Conservation (phyloP, 192 early-diverging fungal species). For the Coemansia sp. region DNA sequence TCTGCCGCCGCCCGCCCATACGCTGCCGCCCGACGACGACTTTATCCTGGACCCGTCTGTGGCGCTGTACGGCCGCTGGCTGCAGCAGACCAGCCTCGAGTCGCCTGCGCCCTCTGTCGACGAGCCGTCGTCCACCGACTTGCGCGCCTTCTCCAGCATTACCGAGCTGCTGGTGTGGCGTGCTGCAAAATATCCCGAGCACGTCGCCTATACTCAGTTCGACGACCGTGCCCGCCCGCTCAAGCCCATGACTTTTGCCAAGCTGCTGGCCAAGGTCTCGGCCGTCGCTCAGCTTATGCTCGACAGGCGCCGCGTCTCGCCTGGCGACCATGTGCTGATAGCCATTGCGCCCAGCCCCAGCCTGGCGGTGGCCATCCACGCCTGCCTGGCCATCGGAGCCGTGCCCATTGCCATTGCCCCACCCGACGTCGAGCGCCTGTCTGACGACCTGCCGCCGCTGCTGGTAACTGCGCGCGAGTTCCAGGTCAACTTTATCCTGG, state of each 20-base stretch:
- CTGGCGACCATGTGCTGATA: constrained; percentile 62
- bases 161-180: constrained; percentile 76
- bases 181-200: constrained; percentile 61
- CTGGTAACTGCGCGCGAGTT: constrained; percentile 65
- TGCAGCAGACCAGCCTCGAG: constrained; percentile 73
- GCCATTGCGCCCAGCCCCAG: constrained; percentile 70
- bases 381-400: constrained; percentile 78
- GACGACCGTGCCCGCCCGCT: constrained; percentile 62
- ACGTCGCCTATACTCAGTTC: constrained; percentile 59
- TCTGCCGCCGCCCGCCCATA: constrained; percentile 51
- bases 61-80: constrained; percentile 51
- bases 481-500: constrained; percentile 58
- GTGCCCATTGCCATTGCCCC: constrained; percentile 69
- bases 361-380: constrained; percentile 68
- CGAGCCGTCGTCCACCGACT: constrained; percentile 67
- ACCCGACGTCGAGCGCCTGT: constrained; percentile 61
- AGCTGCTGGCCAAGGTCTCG: constrained; percentile 66
- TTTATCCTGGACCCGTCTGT: constrained; percentile 33
- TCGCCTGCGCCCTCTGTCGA: constrained; percentile 63
- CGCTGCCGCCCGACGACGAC: constrained; percentile 44
- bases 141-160: constrained; percentile 66
- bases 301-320: constrained; percentile 58
- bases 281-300: constrained; percentile 62
- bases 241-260: constrained; percentile 68
- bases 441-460: constrained; percentile 69